Base-by-base conservation (phyloP, 148 eudicot species). In the Arctostaphylos glauca region DNA sequence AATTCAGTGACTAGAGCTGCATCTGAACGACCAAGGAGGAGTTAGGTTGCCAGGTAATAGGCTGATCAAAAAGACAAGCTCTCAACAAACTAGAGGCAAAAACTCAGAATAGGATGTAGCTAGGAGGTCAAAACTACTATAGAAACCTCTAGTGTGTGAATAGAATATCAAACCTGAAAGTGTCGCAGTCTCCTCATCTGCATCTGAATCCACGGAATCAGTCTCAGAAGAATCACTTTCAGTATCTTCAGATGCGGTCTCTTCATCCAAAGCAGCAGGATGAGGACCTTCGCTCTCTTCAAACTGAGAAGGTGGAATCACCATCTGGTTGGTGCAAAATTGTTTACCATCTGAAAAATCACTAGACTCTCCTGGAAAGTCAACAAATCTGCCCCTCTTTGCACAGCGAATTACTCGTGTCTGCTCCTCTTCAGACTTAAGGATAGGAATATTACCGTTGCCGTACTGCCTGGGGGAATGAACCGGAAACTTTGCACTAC, bases 201-300 rank as follows among this genome's bases (percentile, higher is more conserved):
- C 81, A 73, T 84, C 91, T 79, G 87, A 87, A 74, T 87, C 92
- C 59, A 90, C 58, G 76, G 91, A 90, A 73, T 89, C 89, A 52
- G 93, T 90, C 77, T 88, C 93, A 6, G 94, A 92, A 68, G 96
- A 94, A 87, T 91, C 98, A 75, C 94, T 91, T 90, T 93, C 92
- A 79, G 96, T 90, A 81, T 89, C 88, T 87, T 94, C 90, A 80
- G 92, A 87, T 71, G 84, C 83, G 79, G 87, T 78, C 52, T 86
- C 91, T 87, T 91, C 91, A 81, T 74, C 86, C 79, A 82, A 82
- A 76, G 85, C 85, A 70, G 81, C 87, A 75, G 77, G 91, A 84
- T 84, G 87, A 81, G 87, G 80, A 76, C 6, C 75, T 47, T 80
- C 5, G 19, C 62, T 81, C 83, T 80, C 88, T 53, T 87, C 90